Percentiles rank a stretch among this genome's conserved stretches.
These are phyloP conservation scores for Carpinus fangiana DNA, from an alignment of 306 rosid genomes.

Conservation along the genomic window DNA sequence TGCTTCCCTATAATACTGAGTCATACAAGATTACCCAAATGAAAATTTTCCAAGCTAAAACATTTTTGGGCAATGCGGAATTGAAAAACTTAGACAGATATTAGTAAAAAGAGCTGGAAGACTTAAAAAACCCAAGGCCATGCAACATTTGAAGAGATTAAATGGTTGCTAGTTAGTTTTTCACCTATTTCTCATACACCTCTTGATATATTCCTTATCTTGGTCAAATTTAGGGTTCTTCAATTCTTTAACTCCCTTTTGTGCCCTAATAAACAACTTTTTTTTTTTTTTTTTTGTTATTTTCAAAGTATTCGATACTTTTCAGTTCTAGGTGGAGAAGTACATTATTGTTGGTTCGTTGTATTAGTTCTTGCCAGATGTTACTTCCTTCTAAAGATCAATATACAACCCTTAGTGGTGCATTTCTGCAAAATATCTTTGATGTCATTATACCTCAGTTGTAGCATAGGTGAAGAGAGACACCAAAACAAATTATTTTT, in stretches of 20 bases:
- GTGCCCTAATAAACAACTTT: neutral
- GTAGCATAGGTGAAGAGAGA: neutral
- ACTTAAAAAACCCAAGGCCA: neutral
- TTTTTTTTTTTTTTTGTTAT: neutral
- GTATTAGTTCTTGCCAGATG: neutral
- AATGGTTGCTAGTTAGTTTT: neutral
- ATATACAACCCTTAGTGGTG: neutral
- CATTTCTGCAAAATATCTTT: neutral
- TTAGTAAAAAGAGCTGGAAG: neutral
- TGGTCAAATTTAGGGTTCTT: neutral
- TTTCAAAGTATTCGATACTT: neutral
- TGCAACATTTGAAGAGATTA: neutral
- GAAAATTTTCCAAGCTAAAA: neutral
- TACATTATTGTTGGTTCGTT: neutral
- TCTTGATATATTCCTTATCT: neutral
- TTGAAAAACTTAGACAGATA: constrained; percentile 1
- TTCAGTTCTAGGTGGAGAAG: neutral
- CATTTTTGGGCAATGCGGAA: neutral
- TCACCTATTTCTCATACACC: neutral
- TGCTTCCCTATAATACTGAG: neutral
- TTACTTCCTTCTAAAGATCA: neutral
- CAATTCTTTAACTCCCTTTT: neutral
- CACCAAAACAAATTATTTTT: neutral
- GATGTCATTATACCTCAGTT: neutral
- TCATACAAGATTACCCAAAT: neutral